Conservation (phyloP, 805 yeast species). For the Cyberlindnera veronae region DNA sequence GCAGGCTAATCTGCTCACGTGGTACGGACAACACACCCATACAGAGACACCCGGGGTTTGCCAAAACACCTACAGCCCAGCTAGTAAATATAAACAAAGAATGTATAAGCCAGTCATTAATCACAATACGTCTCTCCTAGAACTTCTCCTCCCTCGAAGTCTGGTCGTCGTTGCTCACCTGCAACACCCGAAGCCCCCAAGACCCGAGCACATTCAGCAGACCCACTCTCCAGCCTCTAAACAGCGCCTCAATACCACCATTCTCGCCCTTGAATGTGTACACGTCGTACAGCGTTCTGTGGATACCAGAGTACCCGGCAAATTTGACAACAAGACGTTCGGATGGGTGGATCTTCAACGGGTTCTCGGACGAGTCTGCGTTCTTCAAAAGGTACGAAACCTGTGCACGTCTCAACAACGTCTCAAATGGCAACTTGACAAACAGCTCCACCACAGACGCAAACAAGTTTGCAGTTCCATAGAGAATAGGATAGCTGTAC, state of each 20-base stretch:
- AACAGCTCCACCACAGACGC: constrained; percentile 68
- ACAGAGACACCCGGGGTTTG: too few species aligned
- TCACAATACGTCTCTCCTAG: too few species aligned
- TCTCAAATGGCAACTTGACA: constrained; percentile 82
- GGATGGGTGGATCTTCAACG: constrained; percentile 39
- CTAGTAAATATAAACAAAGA: background rate
- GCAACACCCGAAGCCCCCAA: constrained; percentile 70
- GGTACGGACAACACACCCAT: too few species aligned
- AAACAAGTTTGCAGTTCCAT: constrained; percentile 53
- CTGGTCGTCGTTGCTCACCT: constrained; percentile 44
- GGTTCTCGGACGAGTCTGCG: constrained; percentile 25
- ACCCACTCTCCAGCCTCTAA: constrained; percentile 93
- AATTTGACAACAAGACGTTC: constrained; percentile 58
- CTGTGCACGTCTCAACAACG: constrained; percentile 80
- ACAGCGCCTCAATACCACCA: constrained; percentile 49
- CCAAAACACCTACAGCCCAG: too few species aligned
- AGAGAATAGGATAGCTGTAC: constrained; percentile 57
- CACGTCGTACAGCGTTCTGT: constrained; percentile 50
- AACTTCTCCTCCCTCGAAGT: constrained; percentile 40
- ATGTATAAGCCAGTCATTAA: too few species aligned
- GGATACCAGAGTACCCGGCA: constrained; percentile 51
- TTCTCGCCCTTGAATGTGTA: constrained; percentile 37
- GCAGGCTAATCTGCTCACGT: too few species aligned
- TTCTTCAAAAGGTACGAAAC: constrained; percentile 51
- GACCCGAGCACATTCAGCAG: constrained; percentile 73